Evolutionary conservation across 1,284 basidiomycete species (phyloP).

Genomic region (Naganishia sp.): DNA sequence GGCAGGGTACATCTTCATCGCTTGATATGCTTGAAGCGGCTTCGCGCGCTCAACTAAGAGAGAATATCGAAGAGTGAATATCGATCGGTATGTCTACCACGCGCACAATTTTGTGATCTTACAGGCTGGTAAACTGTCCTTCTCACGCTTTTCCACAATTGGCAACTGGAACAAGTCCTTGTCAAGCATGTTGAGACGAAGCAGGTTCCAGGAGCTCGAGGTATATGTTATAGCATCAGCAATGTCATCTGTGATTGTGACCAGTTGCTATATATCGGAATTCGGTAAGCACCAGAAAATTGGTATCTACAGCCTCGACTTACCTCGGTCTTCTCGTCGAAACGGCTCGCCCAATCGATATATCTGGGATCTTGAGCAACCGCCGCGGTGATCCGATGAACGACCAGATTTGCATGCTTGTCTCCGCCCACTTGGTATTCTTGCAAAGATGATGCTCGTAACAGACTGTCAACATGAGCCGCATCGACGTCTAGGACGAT

Average conservation of each 20-base stretch:
- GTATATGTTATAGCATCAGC: slow-evolving; percentile 73
- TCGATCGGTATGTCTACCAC: not conserved
- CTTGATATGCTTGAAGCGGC: slow-evolving; percentile 36
- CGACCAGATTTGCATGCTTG: slow-evolving; percentile 61
- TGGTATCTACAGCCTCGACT: slow-evolving; percentile 39
- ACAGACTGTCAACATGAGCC: slow-evolving; percentile 62
- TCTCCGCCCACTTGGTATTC: slow-evolving; percentile 51
- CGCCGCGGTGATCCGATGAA: slow-evolving; percentile 67
- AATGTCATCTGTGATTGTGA: slow-evolving; percentile 64
- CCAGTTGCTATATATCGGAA: slow-evolving; percentile 62
- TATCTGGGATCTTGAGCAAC: slow-evolving; percentile 71
- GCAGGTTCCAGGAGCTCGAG: slow-evolving; percentile 69
- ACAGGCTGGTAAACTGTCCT: slow-evolving; percentile 28
- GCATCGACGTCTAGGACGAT: slow-evolving; percentile 61
- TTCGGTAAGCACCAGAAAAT: not conserved
- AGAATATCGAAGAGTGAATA: slow-evolving; percentile 57
- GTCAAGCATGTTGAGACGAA: slow-evolving; percentile 73
- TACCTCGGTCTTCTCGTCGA: slow-evolving; percentile 64
- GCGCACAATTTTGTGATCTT: slow-evolving; percentile 27
- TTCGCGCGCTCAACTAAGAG: slow-evolving; percentile 46
- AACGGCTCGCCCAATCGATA: slow-evolving; percentile 68
- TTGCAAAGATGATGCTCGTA: slow-evolving; percentile 58
- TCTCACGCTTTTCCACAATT: slow-evolving; percentile 31
- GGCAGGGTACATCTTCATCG: slow-evolving; percentile 41
- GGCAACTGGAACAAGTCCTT: slow-evolving; percentile 71